A percentile compares a stretch with the other conserved stretches of the same genome.
Conservation (phyloP, 257 asterid genomes). For the Jacaranda mimosifolia region DNA sequence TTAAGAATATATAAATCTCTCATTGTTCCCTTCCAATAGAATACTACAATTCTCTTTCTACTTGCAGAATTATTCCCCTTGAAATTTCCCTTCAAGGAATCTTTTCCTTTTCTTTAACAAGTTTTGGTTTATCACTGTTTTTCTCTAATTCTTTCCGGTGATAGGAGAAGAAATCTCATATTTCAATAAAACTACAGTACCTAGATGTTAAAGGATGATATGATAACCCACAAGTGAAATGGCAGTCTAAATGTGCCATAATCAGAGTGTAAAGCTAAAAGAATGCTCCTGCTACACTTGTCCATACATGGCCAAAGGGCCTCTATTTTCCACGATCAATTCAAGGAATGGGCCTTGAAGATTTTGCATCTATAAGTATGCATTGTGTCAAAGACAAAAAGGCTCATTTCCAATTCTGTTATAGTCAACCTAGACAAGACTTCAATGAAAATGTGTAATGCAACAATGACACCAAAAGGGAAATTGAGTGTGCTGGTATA, state of each 20-base stretch:
- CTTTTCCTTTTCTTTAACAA: background rate
- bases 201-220: background rate
- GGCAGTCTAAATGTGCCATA: background rate
- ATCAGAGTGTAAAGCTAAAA: background rate
- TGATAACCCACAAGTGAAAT: background rate
- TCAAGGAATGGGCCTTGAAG: background rate
- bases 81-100: conserved; percentile 13
- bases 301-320: background rate
- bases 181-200: background rate
- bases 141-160: background rate
- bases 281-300: background rate
- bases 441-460: background rate
- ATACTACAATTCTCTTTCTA: conserved; percentile 1
- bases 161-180: conserved; percentile 1
- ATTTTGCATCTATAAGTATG: background rate
- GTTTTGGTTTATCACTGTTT: background rate
- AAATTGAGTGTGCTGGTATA: background rate
- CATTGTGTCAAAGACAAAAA: background rate
- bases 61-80: background rate
- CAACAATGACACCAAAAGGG: background rate
- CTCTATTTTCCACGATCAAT: background rate
- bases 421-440: background rate
- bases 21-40: conserved; percentile 5
- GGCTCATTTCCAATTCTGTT: background rate
- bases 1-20: conserved; percentile 3